Evolutionary conservation across 768 basidiomycete species (phyloP).

Genomic region (Jaapia argillacea): DNA sequence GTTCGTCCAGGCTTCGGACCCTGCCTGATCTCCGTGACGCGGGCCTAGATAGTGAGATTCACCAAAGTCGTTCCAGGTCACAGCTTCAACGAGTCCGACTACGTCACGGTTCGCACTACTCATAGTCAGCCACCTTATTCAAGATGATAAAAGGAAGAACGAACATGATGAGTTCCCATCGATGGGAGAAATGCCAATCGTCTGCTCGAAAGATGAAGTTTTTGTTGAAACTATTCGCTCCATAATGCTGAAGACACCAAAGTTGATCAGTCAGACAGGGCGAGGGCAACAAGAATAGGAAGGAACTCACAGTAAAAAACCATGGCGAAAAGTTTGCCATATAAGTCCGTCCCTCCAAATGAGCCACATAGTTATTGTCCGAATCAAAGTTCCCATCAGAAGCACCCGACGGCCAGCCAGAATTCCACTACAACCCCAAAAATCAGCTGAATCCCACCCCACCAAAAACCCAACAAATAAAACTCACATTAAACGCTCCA

Average conservation of each 20-base stretch:
- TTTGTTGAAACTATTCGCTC: conserved; percentile 56
- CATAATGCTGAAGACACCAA: conserved; percentile 55
- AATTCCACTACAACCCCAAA: conserved; percentile 53
- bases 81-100: conserved; percentile 49
- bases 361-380: conserved; percentile 12
- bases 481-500: conserved; percentile 51
- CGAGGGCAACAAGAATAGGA: conserved; percentile 1
- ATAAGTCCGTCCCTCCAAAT: conserved; percentile 22
- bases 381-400: conserved; percentile 13
- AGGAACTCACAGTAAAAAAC: conserved; percentile 49
- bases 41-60: conserved; percentile 46
- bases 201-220: conserved; percentile 65
- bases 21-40: conserved; percentile 29
- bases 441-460: neutral
- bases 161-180: conserved; percentile 65
- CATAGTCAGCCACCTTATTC: no score
- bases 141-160: no score
- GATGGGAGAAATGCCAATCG: conserved; percentile 51
- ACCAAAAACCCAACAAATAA: neutral
- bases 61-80: conserved; percentile 53
- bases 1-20: conserved; percentile 28
- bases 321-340: conserved; percentile 56
- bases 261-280: neutral
- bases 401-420: conserved; percentile 56
- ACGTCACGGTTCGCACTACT: no score